Evolutionary conservation across 2,329 filamentous ascomycete genomes (phyloP).

Genomic region (Chrysoporthe puriensis): DNA sequence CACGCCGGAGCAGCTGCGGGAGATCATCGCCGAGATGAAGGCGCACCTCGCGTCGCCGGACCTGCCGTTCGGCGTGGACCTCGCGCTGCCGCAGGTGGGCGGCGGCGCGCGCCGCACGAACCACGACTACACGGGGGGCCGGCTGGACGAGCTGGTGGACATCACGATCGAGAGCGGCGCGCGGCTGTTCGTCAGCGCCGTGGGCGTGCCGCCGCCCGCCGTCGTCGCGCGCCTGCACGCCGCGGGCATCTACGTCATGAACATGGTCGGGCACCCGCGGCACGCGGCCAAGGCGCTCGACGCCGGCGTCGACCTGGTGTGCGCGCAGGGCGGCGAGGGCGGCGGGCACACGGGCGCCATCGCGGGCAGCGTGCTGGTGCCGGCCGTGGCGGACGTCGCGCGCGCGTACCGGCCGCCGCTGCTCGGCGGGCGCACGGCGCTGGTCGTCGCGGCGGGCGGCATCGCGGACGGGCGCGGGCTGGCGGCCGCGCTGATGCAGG

Average conservation of each 20-base stretch:
- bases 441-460: slow-evolving; percentile 89
- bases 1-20: slow-evolving; percentile 73
- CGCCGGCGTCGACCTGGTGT: slow-evolving; percentile 86
- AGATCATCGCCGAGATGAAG: slow-evolving; percentile 87
- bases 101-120: slow-evolving; percentile 85
- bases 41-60: slow-evolving; percentile 65
- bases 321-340: slow-evolving; percentile 90
- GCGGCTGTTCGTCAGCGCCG: slow-evolving; percentile 81
- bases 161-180: slow-evolving; percentile 86
- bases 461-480: slow-evolving; percentile 82
- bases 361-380: slow-evolving; percentile 83
- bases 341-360: slow-evolving; percentile 92
- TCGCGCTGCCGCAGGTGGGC: slow-evolving; percentile 88
- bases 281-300: slow-evolving; percentile 89
- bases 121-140: slow-evolving; percentile 91
- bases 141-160: slow-evolving; percentile 84
- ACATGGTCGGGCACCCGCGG: slow-evolving; percentile 93
- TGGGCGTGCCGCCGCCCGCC: slow-evolving; percentile 77
- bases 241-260: slow-evolving; percentile 86
- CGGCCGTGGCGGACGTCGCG: slow-evolving; percentile 84
- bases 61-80: slow-evolving; percentile 87
- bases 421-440: slow-evolving; percentile 69
- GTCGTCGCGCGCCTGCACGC: slow-evolving; percentile 79
- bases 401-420: slow-evolving; percentile 68
- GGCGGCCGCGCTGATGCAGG: slow-evolving; percentile 83